Evolutionary conservation across 148 eudicot species (phyloP), one percentile per base, ranked within the genome.

Genomic region (Camellia japonica): DNA sequence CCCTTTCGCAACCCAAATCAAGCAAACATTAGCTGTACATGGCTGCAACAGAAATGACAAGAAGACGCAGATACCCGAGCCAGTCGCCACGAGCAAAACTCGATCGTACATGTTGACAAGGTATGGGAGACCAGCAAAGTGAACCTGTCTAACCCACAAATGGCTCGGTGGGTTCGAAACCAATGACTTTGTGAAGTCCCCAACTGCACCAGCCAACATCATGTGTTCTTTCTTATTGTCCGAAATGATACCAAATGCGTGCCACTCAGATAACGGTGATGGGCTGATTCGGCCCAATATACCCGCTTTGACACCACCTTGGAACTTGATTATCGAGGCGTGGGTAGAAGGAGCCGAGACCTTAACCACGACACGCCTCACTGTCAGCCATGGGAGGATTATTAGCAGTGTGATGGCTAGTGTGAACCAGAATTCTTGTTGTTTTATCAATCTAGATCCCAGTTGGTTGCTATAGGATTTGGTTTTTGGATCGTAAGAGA

Each of bases 191-290:
- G 90, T 87, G 83, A 87, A 89, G 78, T 89, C 91, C 1, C 91
- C 91, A 3, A 89, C 91, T 0, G 90, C 91, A 30, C 90, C 87
- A 1, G 90, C 91, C 55, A 89, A 78, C 90, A 87, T 89, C 88
- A 85, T 87, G 74, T 87, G 90, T 52, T 83, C 88, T 3, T 71
- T 42, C 61, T 87, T 87, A 6, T 76, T 80, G 20, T 89, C 88
- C 0, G 88, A 87, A 60, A 87, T 89, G 71, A 89, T 89, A 0
- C 90, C 91, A 5, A 87, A 89, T 0, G 88, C 87, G 15, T 89
- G 91, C 91, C 91, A 85, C 23, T 89, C 91, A 0, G 90, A 89
- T 3, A 89, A 71, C 2, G 87, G 91, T 0, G 91, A 89, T 1
- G 91, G 88, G 61, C 91, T 89, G 18, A 87, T 89, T 30, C 90